phyloP scores from a whole-genome alignment of 192 early-diverging fungal species.

The Pecoramyces ruminantium region DNA sequence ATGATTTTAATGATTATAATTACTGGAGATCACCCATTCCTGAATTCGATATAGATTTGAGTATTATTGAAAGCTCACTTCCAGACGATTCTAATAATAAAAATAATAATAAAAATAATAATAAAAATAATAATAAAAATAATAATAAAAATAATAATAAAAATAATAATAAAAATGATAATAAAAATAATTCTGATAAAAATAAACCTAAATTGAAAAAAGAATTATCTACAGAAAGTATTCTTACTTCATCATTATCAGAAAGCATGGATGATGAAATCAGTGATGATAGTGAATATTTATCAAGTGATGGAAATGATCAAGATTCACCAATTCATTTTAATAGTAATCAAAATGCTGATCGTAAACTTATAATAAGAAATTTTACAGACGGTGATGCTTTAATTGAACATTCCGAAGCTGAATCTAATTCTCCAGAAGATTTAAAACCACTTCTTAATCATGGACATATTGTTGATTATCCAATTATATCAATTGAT shows the following conservation, averaged over 20 bases:
- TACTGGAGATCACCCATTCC: conserved; percentile 53
- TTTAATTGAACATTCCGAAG: neutral
- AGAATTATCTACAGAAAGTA: neutral
- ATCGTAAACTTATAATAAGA: neutral
- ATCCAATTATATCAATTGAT: neutral
- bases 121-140: neutral
- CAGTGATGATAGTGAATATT: neutral
- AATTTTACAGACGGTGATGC: neutral
- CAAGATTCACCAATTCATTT: neutral
- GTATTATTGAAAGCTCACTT: neutral
- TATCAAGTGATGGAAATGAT: neutral
- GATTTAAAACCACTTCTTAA: neutral
- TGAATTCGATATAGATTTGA: conserved; percentile 12
- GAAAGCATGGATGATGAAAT: neutral
- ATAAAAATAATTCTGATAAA: too few relatives aligned
- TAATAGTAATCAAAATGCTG: neutral
- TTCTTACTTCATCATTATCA: neutral
- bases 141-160: neutral
- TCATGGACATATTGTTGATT: neutral
- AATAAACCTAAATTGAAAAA: neutral
- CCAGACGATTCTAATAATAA: neutral
- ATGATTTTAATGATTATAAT: conserved; percentile 69
- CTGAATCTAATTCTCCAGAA: neutral
- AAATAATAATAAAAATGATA: neutral
- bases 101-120: neutral